These are phyloP conservation scores for Verticillium tricorpus DNA, from an alignment of 2,329 filamentous ascomycete genomes.

Conservation along the genomic window DNA sequence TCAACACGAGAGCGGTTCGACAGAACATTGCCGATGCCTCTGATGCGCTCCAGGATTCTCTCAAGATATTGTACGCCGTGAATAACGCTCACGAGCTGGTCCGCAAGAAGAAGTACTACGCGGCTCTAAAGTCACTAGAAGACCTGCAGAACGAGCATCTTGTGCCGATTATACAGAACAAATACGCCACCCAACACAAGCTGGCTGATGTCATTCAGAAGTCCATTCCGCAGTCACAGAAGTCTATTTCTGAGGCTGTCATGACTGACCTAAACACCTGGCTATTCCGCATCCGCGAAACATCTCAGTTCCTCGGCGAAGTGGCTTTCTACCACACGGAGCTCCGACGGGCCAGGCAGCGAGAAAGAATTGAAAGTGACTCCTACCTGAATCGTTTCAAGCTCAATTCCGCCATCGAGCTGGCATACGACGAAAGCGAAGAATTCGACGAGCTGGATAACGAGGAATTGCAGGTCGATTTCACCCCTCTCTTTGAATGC, in stretches of 20 bases:
- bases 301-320: slow-evolving; percentile 91
- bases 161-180: slow-evolving; percentile 64
- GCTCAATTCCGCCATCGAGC: slow-evolving; percentile 90
- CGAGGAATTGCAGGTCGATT: slow-evolving; percentile 91
- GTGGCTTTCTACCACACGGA: slow-evolving; percentile 97
- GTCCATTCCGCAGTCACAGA: slow-evolving; percentile 88
- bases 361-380: slow-evolving; percentile 73
- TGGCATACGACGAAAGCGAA: slow-evolving; percentile 91
- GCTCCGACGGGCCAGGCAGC: slow-evolving; percentile 75
- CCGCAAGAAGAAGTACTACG: slow-evolving; percentile 91
- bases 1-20: slow-evolving; percentile 85
- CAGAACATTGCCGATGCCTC: slow-evolving; percentile 95
- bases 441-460: slow-evolving; percentile 96
- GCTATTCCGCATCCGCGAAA: slow-evolving; percentile 92
- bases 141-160: slow-evolving; percentile 96
- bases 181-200: slow-evolving; percentile 90
- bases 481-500: slow-evolving; percentile 89
- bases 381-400: slow-evolving; percentile 78
- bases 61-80: slow-evolving; percentile 86
- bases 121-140: slow-evolving; percentile 86
- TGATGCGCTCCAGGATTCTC: slow-evolving; percentile 80
- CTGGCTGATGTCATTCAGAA: slow-evolving; percentile 94
- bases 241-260: slow-evolving; percentile 90
- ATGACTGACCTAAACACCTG: slow-evolving; percentile 97
- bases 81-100: slow-evolving; percentile 93